Base-by-base conservation (phyloP, 176 grass and related monocot genomes). In the Oryza australiensis region DNA sequence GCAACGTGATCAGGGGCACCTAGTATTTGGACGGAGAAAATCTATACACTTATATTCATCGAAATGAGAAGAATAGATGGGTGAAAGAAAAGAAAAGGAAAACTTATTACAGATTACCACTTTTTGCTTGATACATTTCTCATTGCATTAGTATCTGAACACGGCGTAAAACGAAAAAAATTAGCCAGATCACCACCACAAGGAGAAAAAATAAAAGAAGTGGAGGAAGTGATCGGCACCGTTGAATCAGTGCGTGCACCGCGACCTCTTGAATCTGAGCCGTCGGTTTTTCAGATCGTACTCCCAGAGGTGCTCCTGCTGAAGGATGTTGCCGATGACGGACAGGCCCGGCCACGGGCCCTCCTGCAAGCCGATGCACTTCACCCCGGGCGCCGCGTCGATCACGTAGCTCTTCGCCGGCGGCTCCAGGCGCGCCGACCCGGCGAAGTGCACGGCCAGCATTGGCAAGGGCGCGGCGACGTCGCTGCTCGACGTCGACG, bases 221-320 rank as follows among this genome's bases (percentile, higher is more conserved):
- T 63, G 79, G 84, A 63, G 53, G 60, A 67, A 51, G 4, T 33
- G 62, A 80, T 12, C 24, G 5, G 26, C 20, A 1, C 12, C 42
- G 7, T 3, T n/a, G 2, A 35, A 79, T 90, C 84, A 90, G 65
- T 83, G 84, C 68, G 49, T 49, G 88, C 97, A 99, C 8, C 81
- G 88, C 1, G 91, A 93, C 12, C 80, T 64, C 80, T 75, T 75
- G 35, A 99, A 99, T 87, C 74, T 88, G 33, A 99, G 83, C 66
- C 74, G 90, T 78, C 80, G 87, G 70, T 94, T 88, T 30, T 70
- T 90, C 62, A 99, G 51, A 37, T 96, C 97, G 73, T 94, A 99
- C 77, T 99, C 97, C 97, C 97, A 99, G 0, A 94, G 83, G 90
- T 99, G 97, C 85, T 99, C 93, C 87, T 99, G 93, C 88, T 99